A percentile compares a stretch with the other conserved stretches of the same genome.
Conservation (phyloP, 805 yeast genomes). For the Kluyveromyces aestuarii region DNA sequence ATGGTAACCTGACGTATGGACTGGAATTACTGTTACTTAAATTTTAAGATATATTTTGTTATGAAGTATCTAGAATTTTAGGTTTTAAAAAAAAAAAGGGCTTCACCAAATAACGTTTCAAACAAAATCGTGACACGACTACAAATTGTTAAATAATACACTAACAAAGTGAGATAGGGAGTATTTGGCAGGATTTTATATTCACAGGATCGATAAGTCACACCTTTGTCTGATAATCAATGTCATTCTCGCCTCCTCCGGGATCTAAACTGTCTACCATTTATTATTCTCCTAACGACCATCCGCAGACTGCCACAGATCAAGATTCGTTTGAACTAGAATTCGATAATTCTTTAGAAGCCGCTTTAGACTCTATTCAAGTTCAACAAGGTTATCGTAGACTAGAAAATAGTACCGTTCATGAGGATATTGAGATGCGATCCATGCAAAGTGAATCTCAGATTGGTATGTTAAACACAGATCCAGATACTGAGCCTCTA, state of each 20-base stretch:
- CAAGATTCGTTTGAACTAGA: constrained; percentile 48
- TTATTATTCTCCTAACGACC: neutral
- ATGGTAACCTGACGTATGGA: too few relatives aligned
- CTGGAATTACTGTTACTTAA: too few relatives aligned
- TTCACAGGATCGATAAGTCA: neutral
- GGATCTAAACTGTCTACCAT: constrained; percentile 7
- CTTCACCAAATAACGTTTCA: neutral
- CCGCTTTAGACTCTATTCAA: constrained; percentile 48
- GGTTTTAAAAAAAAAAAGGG: neutral
- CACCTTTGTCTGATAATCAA: constrained; percentile 1
- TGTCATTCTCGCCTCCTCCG: constrained; percentile 19
- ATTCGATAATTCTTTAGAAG: constrained; percentile 56
- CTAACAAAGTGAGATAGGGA: too few relatives aligned
- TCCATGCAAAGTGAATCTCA: constrained; percentile 16
- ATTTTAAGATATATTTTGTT: too few relatives aligned
- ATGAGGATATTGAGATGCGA: constrained; percentile 24
- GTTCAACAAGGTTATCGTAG: constrained; percentile 13
- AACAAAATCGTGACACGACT: neutral
- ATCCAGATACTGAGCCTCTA: constrained; percentile 8
- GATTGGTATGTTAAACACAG: constrained; percentile 15
- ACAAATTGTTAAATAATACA: too few relatives aligned
- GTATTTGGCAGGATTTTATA: neutral
- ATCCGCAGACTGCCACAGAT: constrained; percentile 1
- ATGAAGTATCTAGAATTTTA: too few relatives aligned
- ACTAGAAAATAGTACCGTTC: constrained; percentile 10